phyloP scores from a whole-genome alignment of 345 rosid species.

The Rhodamnia rubescens region DNA sequence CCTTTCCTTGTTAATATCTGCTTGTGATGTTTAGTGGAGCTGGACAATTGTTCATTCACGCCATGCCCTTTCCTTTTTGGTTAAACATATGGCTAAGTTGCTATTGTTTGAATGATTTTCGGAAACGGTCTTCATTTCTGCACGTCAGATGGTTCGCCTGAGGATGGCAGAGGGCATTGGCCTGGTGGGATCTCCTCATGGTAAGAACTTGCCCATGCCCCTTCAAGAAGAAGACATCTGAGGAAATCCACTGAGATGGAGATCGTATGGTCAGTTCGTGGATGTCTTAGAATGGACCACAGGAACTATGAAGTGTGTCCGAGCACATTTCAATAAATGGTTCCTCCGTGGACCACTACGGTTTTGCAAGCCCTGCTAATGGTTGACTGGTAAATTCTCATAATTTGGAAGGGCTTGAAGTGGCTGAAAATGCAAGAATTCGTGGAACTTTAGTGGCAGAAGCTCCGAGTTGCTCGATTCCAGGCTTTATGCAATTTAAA shows the following conservation, averaged over 20 bases:
- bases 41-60: background rate
- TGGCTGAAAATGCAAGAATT: background rate
- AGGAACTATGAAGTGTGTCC: background rate
- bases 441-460: background rate
- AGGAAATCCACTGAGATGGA: slow-evolving; percentile 22
- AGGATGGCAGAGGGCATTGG: slow-evolving; percentile 49
- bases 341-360: background rate
- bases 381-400: background rate
- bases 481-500: background rate
- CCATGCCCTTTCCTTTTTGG: background rate
- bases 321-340: background rate
- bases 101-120: background rate
- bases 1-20: background rate
- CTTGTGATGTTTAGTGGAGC: background rate
- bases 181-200: slow-evolving; percentile 19
- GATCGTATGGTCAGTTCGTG: background rate
- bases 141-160: slow-evolving; percentile 47
- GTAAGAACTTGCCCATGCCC: slow-evolving; percentile 18
- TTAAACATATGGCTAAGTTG: background rate
- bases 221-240: slow-evolving; percentile 32
- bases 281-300: background rate
- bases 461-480: background rate
- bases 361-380: background rate
- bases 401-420: background rate
- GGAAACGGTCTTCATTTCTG: background rate